Conservation (phyloP, 192 early-diverging fungal species). For the Gonapodya sp. region DNA sequence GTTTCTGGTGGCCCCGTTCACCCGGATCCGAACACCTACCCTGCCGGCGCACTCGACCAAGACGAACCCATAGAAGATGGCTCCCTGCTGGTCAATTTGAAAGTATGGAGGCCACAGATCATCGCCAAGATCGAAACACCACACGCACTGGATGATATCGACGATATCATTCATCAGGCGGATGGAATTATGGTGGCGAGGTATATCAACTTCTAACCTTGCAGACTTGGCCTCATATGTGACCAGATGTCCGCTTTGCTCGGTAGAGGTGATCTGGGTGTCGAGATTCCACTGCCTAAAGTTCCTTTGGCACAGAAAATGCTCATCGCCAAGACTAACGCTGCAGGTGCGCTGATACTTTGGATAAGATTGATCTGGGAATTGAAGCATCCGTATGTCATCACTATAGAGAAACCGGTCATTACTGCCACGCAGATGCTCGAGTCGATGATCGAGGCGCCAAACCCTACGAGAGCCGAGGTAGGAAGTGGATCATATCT, state of each 20-base stretch:
- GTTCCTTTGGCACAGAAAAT: slow-evolving; percentile 49
- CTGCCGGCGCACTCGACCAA: not conserved
- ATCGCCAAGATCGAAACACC: slow-evolving; percentile 51
- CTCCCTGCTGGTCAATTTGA: not conserved
- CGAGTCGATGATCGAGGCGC: slow-evolving; percentile 41
- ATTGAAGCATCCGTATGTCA: not conserved
- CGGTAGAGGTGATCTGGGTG: slow-evolving; percentile 40
- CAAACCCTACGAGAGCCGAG: slow-evolving; percentile 44
- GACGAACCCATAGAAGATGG: not conserved
- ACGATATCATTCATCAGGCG: slow-evolving; percentile 36
- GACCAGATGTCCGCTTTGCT: not conserved
- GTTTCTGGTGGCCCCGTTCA: not conserved
- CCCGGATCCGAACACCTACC: not conserved
- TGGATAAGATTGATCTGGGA: not conserved
- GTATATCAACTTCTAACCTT: not conserved
- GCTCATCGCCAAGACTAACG: slow-evolving; percentile 41
- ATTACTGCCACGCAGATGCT: slow-evolving; percentile 55
- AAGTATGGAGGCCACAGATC: slow-evolving; percentile 36
- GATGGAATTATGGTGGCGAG: slow-evolving; percentile 49
- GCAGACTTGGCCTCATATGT: not conserved
- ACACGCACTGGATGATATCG: slow-evolving; percentile 38
- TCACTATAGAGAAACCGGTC: slow-evolving; percentile 26
- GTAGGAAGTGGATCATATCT: too few relatives aligned
- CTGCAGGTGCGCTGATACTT: slow-evolving; percentile 19
- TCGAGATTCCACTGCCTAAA: slow-evolving; percentile 36